Percentiles rank a stretch among this genome's conserved stretches.
These are phyloP conservation scores for Trichothecium roseum DNA, from an alignment of 2,329 filamentous ascomycete species.

Conservation along the genomic window DNA sequence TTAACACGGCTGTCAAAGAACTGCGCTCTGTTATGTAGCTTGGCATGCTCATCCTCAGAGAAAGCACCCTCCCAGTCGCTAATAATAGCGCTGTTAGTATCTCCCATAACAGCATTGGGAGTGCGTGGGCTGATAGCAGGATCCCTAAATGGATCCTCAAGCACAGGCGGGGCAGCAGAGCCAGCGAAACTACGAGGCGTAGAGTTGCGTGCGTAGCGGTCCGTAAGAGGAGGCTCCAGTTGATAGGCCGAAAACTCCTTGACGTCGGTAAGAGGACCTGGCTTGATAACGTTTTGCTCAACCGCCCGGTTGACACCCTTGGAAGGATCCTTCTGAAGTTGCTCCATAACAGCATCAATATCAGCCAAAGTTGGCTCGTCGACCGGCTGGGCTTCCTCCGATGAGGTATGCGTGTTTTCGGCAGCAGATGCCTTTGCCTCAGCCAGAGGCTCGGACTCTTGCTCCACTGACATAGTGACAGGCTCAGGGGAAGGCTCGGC, in stretches of 20 bases:
- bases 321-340: conserved; percentile 63
- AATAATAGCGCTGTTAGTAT: conserved; percentile 47
- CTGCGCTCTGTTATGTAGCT: conserved; percentile 66
- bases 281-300: conserved; percentile 29
- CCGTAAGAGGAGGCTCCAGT: conserved; percentile 32
- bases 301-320: conserved; percentile 60
- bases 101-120: conserved; percentile 34
- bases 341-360: conserved; percentile 86
- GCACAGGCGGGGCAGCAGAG: conserved; percentile 37
- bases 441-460: conserved; percentile 8
- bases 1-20: conserved; percentile 93
- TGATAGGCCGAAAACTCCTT: conserved; percentile 41
- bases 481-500: conserved; percentile 20
- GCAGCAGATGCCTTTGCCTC: background rate
- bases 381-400: conserved; percentile 2
- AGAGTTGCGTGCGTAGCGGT: conserved; percentile 57
- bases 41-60: conserved; percentile 71
- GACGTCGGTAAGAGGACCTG: conserved; percentile 11
- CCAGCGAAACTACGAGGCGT: conserved; percentile 31
- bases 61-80: conserved; percentile 92
- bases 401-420: background rate
- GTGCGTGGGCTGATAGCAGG: conserved; percentile 33
- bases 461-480: conserved; percentile 18
- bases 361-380: conserved; percentile 57
- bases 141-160: conserved; percentile 54